Conservation (phyloP, 768 basidiomycete genomes). For the Scleroderma bovista region DNA sequence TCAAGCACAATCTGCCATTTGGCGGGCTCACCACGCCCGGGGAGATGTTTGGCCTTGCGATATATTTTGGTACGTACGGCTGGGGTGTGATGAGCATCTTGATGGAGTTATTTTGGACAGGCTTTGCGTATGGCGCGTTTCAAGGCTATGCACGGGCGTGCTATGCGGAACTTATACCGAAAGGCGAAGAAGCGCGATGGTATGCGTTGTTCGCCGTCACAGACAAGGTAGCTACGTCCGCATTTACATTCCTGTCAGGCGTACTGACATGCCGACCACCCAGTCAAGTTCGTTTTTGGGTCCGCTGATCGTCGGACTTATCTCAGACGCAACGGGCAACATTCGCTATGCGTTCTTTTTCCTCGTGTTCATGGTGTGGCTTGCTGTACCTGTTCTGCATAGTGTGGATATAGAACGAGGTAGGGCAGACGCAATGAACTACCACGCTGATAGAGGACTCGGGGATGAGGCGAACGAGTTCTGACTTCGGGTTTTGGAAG, state of each 20-base stretch:
- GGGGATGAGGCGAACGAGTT: not conserved
- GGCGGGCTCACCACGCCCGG: constrained; percentile 72
- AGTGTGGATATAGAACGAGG: constrained; percentile 70
- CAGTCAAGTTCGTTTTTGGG: constrained; percentile 92
- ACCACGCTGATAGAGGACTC: constrained; percentile 8
- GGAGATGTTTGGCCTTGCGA: constrained; percentile 82
- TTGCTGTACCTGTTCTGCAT: constrained; percentile 70
- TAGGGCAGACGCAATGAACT: constrained; percentile 40
- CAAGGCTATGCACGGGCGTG: constrained; percentile 85
- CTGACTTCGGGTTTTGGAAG: not conserved
- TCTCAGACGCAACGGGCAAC: constrained; percentile 85
- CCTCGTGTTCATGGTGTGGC: constrained; percentile 74
- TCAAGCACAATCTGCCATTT: constrained; percentile 41
- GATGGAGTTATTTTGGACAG: constrained; percentile 29
- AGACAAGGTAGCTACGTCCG: constrained; percentile 53
- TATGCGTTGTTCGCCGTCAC: constrained; percentile 85
- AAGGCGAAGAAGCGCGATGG: constrained; percentile 87
- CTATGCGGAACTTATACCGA: constrained; percentile 83
- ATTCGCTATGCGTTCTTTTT: constrained; percentile 92
- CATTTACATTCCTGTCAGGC: not conserved
- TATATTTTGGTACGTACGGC: constrained; percentile 66
- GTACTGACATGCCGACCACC: not conserved
- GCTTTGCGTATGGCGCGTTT: constrained; percentile 81
- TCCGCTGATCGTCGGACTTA: constrained; percentile 80
- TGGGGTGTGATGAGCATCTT: too few species aligned